Percentiles rank a stretch among this genome's conserved stretches.
phyloP scores from a whole-genome alignment of 441 rosid species.

The Euphorbia corollata region DNA sequence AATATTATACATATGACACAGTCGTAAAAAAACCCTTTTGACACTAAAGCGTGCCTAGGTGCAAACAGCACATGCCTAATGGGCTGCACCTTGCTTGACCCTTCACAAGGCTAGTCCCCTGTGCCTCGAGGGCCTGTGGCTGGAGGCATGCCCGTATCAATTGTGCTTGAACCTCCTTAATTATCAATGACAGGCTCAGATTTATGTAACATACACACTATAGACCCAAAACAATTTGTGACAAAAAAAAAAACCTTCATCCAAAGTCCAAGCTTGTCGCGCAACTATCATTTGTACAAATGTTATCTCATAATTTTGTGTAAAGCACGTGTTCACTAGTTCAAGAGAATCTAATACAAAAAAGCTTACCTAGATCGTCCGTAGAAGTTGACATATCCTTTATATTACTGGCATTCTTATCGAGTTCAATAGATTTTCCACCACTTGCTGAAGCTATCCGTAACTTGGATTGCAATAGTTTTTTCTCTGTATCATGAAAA shows the following conservation, averaged over 20 bases:
- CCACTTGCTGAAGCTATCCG: slow-evolving; percentile 52
- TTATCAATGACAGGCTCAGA: background rate
- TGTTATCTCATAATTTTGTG: background rate
- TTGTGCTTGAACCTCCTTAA: background rate
- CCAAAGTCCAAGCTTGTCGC: background rate
- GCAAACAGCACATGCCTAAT: too few species aligned
- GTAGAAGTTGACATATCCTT: slow-evolving; percentile 75
- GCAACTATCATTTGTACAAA: slow-evolving; percentile 2
- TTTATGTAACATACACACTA: background rate
- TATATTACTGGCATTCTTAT: slow-evolving; percentile 33
- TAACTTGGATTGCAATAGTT: slow-evolving; percentile 73
- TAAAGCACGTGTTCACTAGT: background rate
- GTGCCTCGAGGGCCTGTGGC: too few species aligned
- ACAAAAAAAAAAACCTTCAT: background rate
- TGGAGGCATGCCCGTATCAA: too few species aligned
- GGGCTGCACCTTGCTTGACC: too few species aligned
- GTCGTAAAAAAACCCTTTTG: too few species aligned
- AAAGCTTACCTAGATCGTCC: slow-evolving; percentile 64
- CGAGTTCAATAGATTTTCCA: slow-evolving; percentile 41
- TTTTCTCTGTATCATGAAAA: slow-evolving; percentile 65
- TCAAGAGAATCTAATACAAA: background rate
- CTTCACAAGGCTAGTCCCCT: too few species aligned
- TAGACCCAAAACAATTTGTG: background rate
- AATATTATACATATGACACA: too few species aligned
- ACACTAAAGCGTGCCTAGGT: too few species aligned